Conservation (phyloP, 2,329 filamentous ascomycete species). For the Alternaria brassicicola region DNA sequence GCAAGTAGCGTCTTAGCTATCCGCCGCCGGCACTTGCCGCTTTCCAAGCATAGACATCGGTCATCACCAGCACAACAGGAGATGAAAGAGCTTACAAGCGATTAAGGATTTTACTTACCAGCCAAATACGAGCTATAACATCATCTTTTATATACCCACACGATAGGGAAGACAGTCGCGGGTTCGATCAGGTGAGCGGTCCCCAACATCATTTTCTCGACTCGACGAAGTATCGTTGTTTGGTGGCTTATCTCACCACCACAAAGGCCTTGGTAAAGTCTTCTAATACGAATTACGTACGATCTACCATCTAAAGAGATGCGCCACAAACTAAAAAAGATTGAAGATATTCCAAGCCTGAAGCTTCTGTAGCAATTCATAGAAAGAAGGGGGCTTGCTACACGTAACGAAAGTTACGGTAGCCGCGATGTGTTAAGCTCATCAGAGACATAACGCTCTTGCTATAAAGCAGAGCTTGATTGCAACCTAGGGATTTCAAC, state of each 20-base stretch:
- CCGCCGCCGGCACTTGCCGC: not conserved
- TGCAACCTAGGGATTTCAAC: not conserved
- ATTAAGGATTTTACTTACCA: not conserved
- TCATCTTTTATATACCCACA: not conserved
- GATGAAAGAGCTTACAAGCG: not conserved
- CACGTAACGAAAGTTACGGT: not conserved
- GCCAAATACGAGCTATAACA: not conserved
- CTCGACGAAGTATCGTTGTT: not conserved
- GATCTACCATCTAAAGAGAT: not conserved
- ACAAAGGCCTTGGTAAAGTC: not conserved
- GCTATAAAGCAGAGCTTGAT: not conserved
- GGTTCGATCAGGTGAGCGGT: not conserved
- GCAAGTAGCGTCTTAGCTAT: not conserved
- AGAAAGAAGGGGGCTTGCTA: not conserved
- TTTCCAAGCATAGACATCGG: not conserved
- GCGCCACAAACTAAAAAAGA: not conserved
- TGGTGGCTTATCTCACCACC: not conserved
- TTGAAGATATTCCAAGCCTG: not conserved
- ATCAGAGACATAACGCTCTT: not conserved
- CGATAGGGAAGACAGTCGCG: not conserved
- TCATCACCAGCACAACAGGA: not conserved
- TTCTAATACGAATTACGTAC: not conserved
- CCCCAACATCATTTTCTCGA: not conserved
- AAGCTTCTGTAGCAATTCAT: not conserved
- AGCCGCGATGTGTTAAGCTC: not conserved